Conservation (phyloP, 2,329 filamentous ascomycete genomes). For the Penicillium nordicum region DNA sequence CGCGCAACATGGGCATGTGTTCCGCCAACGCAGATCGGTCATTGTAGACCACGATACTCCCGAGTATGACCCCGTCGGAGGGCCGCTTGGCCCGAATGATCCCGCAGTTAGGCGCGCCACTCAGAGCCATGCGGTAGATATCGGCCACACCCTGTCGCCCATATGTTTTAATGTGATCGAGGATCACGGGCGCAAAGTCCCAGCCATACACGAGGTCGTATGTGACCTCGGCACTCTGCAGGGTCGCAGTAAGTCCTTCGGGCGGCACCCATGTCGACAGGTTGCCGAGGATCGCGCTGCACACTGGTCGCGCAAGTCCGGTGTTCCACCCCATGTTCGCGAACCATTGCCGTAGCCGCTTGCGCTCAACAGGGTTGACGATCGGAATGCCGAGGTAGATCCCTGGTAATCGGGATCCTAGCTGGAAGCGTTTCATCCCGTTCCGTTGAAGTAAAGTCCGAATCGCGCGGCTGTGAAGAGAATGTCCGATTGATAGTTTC, state of each 20-base stretch:
- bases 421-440: slow-evolving; percentile 73
- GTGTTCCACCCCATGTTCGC: slow-evolving; percentile 86
- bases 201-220: slow-evolving; percentile 82
- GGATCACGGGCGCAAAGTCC: slow-evolving; percentile 69
- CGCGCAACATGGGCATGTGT: slow-evolving; percentile 66
- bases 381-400: slow-evolving; percentile 81
- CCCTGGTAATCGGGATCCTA: slow-evolving; percentile 77
- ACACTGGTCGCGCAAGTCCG: slow-evolving; percentile 59
- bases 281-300: slow-evolving; percentile 71
- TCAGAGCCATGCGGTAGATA: slow-evolving; percentile 72
- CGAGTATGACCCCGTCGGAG: slow-evolving; percentile 65
- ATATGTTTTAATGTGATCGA: slow-evolving; percentile 70
- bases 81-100: slow-evolving; percentile 77
- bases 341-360: slow-evolving; percentile 73
- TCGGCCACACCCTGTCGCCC: slow-evolving; percentile 75
- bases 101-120: slow-evolving; percentile 68
- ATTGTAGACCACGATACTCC: slow-evolving; percentile 76
- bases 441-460: slow-evolving; percentile 68
- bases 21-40: slow-evolving; percentile 65
- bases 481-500: slow-evolving; percentile 85
- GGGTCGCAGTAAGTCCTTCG: slow-evolving; percentile 69
- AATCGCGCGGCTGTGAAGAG: slow-evolving; percentile 80
- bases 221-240: slow-evolving; percentile 68
- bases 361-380: slow-evolving; percentile 58
- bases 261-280: slow-evolving; percentile 71